Evolutionary conservation across 2,329 filamentous ascomycete genomes (phyloP).

Genomic region (Chaetomium sp.): DNA sequence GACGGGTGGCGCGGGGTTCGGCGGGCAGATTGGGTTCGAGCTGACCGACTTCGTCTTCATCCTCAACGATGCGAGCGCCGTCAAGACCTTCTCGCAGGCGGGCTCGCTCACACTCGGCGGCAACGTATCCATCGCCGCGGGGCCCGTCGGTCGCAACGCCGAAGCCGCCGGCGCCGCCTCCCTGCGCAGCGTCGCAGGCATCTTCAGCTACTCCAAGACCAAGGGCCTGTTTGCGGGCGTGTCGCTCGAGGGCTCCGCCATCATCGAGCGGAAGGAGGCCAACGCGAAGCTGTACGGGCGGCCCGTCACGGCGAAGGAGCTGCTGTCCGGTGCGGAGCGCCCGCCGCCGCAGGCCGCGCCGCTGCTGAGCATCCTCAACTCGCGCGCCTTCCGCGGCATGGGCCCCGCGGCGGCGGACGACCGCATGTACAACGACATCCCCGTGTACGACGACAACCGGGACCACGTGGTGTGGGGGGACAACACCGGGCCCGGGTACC

Average conservation of each 20-base stretch:
- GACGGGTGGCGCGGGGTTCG: constrained; percentile 78
- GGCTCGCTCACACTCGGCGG: constrained; percentile 91
- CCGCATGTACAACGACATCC: constrained; percentile 88
- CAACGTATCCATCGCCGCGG: constrained; percentile 94
- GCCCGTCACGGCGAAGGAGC: constrained; percentile 76
- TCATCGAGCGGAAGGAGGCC: constrained; percentile 93
- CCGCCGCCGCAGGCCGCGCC: constrained; percentile 82
- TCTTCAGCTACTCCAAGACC: constrained; percentile 97
- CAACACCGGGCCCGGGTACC: constrained; percentile 70
- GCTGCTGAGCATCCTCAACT: constrained; percentile 82
- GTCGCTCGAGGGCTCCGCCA: constrained; percentile 86
- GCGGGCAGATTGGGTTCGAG: constrained; percentile 85
- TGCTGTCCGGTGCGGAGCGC: constrained; percentile 76
- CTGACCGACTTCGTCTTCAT: constrained; percentile 97
- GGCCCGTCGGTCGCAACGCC: constrained; percentile 90
- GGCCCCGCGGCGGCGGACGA: constrained; percentile 52
- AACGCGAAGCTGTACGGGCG: constrained; percentile 95
- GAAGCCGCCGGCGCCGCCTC: constrained; percentile 95
- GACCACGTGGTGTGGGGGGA: constrained; percentile 81
- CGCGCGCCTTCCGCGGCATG: constrained; percentile 77
- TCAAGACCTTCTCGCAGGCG: constrained; percentile 90
- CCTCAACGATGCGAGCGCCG: constrained; percentile 85
- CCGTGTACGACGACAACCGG: constrained; percentile 81
- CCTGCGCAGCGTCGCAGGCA: constrained; percentile 81
- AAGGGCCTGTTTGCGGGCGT: constrained; percentile 97